Evolutionary conservation across 352 stramenopile genomes (phyloP), one percentile per base, ranked within the genome.

Genomic region (Phytophthora palmivora): DNA sequence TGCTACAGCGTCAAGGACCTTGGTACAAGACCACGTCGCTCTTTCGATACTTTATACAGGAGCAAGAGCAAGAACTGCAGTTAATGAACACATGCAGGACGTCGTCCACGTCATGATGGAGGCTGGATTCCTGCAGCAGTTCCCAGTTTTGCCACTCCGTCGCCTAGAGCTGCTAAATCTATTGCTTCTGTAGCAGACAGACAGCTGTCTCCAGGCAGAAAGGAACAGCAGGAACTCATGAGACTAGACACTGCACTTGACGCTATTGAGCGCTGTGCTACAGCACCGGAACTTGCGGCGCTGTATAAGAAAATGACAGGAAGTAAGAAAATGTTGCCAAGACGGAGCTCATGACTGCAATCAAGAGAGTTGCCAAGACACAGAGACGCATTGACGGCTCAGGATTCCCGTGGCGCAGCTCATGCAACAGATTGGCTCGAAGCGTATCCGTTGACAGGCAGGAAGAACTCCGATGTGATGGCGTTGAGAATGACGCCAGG

Each of bases 331-430:
- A 69, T 9, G n/a, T 61, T 9, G 53, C 58, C 9, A 94, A 92
- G 42, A 30, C 34, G 0, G 72, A 82, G 16, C 44, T 85, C 0
- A 67, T 88, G 22, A 34, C 74, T 19, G 58, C 74, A 0, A 69
- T 93, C 32, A 72, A 68, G 24, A 74, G 64, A 34, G 62, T 87
- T 1, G 81, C 81, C 18, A 72, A 76, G 58, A 84, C 79, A 0
- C 87, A 94, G 61, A 72, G 78, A 10, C 76, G 84, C 0, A 89
- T 94, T 38, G 79, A 94, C 37, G 83, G 87, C 0, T 93, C 83
- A 74, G 73, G 15, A 85, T 94, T 11, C 87, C 84, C 0, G 66
- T 93, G 16, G 70, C 72, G 1, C 71, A 67, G 10, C 24, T 92
- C 14, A 80, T 91, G 70, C 81, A 90, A 11, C 58, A 81, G 14